Conservation (phyloP, 257 asterid species). For the Solanum gandarillasii region DNA sequence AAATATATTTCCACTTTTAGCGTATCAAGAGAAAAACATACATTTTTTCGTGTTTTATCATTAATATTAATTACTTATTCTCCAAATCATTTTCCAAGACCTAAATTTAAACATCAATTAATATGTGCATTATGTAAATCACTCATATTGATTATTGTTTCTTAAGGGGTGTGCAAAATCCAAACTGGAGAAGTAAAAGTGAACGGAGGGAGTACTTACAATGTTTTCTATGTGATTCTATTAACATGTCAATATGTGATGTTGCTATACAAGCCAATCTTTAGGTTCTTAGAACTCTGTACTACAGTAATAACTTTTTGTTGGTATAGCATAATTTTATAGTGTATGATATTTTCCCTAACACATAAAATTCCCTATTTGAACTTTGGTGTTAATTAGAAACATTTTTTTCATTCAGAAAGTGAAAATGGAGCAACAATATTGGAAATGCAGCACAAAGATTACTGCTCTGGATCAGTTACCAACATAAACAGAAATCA, state of each 20-base stretch:
- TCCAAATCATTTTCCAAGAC: neutral
- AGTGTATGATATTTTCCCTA: neutral
- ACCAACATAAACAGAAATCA: conserved; percentile 16
- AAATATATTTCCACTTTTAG: neutral
- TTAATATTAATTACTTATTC: neutral
- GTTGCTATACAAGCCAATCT: neutral
- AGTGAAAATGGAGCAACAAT: conserved; percentile 53
- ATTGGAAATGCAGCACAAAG: conserved; percentile 65
- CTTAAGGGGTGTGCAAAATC: neutral
- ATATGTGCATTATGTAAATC: no score
- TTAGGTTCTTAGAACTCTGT: neutral
- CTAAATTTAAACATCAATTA: no score
- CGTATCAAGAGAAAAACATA: neutral
- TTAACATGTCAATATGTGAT: neutral
- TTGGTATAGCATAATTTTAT: neutral
- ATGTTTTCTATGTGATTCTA: neutral
- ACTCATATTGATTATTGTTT: neutral
- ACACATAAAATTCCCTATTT: neutral
- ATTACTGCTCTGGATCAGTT: conserved; percentile 20
- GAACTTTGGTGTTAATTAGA: neutral
- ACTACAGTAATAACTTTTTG: neutral
- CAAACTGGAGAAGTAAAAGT: neutral
- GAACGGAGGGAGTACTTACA: neutral
- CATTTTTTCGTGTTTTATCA: neutral
- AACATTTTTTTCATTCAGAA: conserved; percentile 23